phyloP scores from a whole-genome alignment of 306 rosid genomes.

The Herpetospermum pedunculosum region DNA sequence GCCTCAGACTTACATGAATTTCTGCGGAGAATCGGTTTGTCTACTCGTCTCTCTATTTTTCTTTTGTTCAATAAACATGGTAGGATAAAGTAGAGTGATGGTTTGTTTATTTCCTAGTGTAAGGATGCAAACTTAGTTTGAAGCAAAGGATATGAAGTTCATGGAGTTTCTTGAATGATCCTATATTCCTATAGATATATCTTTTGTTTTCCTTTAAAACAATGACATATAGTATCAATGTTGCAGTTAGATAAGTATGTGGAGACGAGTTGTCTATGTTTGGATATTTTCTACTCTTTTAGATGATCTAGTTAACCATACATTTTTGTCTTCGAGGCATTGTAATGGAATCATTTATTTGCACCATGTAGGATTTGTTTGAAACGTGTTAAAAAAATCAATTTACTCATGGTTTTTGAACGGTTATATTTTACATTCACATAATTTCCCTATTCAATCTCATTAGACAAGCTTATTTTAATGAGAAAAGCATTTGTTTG shows the following conservation, averaged over 20 bases:
- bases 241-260: background rate
- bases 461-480: background rate
- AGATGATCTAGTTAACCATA: background rate
- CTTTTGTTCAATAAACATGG: background rate
- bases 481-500: background rate
- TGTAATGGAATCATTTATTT: background rate
- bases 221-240: background rate
- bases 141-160: background rate
- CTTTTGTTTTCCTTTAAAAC: background rate
- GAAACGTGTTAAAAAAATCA: background rate
- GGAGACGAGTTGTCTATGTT: background rate
- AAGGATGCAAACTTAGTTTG: background rate
- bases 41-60: constrained; percentile 4
- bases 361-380: background rate
- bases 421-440: background rate
- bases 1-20: constrained; percentile 91
- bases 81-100: background rate
- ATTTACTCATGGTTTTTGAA: background rate
- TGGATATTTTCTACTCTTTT: background rate
- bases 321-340: background rate
- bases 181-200: background rate
- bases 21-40: constrained; percentile 87
- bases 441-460: background rate
- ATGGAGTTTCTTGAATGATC: background rate
- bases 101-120: background rate